Evolutionary conservation across 2,329 filamentous ascomycete species (phyloP), one percentile per base, ranked within the genome.

Genomic region (Didymella arachidicola): DNA sequence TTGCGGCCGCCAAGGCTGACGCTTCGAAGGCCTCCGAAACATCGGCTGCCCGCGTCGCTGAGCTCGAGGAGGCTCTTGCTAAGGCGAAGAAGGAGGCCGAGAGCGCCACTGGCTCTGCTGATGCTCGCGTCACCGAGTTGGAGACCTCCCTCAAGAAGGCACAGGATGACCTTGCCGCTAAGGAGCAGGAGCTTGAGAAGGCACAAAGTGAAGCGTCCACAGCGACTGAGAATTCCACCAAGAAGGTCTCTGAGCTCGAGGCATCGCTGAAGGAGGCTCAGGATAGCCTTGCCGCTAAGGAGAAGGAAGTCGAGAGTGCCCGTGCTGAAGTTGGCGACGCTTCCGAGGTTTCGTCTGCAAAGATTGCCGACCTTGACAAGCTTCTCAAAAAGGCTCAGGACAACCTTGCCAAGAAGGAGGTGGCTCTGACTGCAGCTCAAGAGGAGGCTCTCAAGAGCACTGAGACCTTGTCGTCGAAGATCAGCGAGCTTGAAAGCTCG

Each of bases 181-280:
- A 72, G 51, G 69, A 68, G 32, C 53, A 64, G 42, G 67, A 70
- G 56, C 53, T 72, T 19, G 54, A 66, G 29, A 60, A 61, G 14
- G 63, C 66, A 10, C 65, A 67, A 41, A 53, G 46, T 32, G 64
- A 69, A 29, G 54, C 58, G 1, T 64, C 68, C 22, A 51, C 60
- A 1, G 42, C 54, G 5, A 50, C 64, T 11, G 52, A 60, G 43
- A 32, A 42, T 27, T 52, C 47, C 11, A 52, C 63, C 44, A 50
- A 53, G 11, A 71, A 68, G 61, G 59, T 68, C 18, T 47, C 68
- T 19, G 70, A 72, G 44, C 66, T 74, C 11, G 71, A 73, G 39
- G 51, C 50, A 3, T 68, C 70, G 14, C 57, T 71, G 7, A 67
- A 69, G 53, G 65, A 63, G 29, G 54, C 66, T 7, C 59, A 71